Evolutionary conservation across 2,329 filamentous ascomycete genomes (phyloP).

Genomic region (Venturia nashicola): DNA sequence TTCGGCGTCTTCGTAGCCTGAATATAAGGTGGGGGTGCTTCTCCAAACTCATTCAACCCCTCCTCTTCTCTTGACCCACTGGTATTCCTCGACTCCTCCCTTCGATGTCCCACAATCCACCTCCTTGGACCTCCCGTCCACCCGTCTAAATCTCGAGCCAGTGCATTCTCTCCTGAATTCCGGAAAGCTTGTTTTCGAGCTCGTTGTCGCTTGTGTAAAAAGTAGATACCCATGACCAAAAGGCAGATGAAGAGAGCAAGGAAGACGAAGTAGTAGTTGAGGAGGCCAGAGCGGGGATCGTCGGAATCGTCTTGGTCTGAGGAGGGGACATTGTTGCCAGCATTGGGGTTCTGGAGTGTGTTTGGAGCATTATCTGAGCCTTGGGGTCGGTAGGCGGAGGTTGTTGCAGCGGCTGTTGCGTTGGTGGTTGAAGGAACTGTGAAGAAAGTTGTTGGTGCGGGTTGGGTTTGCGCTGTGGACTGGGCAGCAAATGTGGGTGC

Average conservation of each 20-base stretch:
- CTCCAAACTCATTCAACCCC: slow-evolving; percentile 50
- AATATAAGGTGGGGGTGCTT: slow-evolving; percentile 52
- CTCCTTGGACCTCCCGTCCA: slow-evolving; percentile 16
- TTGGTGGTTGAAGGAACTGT: background rate
- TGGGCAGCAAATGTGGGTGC: background rate
- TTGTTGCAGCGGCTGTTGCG: background rate
- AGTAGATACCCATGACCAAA: slow-evolving; percentile 28
- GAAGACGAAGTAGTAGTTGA: slow-evolving; percentile 44
- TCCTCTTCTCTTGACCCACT: slow-evolving; percentile 27
- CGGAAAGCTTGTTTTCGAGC: slow-evolving; percentile 19
- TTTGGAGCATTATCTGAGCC: slow-evolving; percentile 1
- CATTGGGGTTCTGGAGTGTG: background rate
- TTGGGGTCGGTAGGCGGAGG: background rate
- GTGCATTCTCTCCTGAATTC: slow-evolving; percentile 20
- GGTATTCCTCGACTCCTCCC: slow-evolving; percentile 16
- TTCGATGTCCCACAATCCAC: slow-evolving; percentile 13
- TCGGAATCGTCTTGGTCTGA: background rate
- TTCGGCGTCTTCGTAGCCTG: slow-evolving; percentile 10
- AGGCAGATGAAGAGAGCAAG: slow-evolving; percentile 39
- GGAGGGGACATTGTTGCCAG: background rate
- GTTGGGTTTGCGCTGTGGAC: background rate
- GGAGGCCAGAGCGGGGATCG: slow-evolving; percentile 17
- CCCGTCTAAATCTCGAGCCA: slow-evolving; percentile 24
- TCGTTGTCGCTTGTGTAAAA: slow-evolving; percentile 33
- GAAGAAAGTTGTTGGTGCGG: background rate